Percentiles rank a stretch among this genome's conserved stretches.
These are phyloP conservation scores for Seminavis robusta DNA, from an alignment of 108 stramenopile genomes.

Conservation along the genomic window DNA sequence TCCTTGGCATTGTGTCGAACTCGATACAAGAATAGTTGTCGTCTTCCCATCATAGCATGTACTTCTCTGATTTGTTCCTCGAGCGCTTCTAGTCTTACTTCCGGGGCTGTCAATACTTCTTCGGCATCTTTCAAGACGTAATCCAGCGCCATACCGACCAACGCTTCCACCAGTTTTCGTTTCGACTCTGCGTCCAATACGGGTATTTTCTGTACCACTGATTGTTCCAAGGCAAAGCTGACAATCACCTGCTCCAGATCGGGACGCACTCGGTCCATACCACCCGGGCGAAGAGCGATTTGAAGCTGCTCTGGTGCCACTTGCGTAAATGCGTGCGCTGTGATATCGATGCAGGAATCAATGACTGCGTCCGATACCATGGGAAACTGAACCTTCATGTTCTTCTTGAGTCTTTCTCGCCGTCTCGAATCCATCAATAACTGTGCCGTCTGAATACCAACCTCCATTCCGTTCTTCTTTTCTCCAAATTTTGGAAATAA, in stretches of 20 bases:
- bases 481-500: too few species aligned
- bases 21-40: too few species aligned
- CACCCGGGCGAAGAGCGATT: background rate
- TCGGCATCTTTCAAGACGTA: background rate
- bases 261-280: background rate
- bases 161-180: background rate
- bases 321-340: background rate
- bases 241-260: background rate
- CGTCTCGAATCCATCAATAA: background rate
- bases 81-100: background rate
- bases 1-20: too few species aligned
- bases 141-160: background rate
- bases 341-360: background rate
- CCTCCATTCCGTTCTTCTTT: too few species aligned
- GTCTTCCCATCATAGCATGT: too few species aligned
- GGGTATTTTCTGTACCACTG: background rate
- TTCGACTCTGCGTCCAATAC: background rate
- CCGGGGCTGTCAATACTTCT: background rate
- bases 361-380: background rate
- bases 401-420: background rate
- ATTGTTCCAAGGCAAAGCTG: constrained; percentile 3
- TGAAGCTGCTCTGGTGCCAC: background rate
- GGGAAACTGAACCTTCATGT: background rate
- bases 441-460: background rate
- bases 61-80: background rate